Percentiles rank a stretch among this genome's conserved stretches.
These are phyloP conservation scores for Plasmodium gallinaceum DNA, from an alignment of 169 alveolate genomes.

Conservation along the genomic window DNA sequence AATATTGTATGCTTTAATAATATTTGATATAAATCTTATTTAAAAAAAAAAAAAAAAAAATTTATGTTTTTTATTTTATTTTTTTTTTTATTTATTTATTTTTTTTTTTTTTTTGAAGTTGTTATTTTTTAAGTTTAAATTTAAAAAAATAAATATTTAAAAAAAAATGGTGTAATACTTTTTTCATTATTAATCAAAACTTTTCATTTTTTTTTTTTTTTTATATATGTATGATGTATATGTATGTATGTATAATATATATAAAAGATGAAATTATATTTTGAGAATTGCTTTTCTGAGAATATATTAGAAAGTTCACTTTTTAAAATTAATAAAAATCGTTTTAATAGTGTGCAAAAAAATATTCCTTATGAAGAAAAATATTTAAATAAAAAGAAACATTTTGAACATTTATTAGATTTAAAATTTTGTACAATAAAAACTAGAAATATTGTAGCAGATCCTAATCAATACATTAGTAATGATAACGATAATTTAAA, in stretches of 20 bases:
- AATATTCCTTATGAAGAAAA: constrained; percentile 66
- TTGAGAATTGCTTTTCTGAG: constrained; percentile 13
- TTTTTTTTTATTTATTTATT: too few species aligned
- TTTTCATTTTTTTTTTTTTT: too few species aligned
- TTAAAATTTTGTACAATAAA: constrained; percentile 45
- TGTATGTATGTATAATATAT: background rate
- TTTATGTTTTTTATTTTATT: too few species aligned
- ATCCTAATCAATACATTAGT: background rate
- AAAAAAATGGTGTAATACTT: too few species aligned
- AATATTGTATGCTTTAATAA: too few species aligned
- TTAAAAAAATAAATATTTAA: too few species aligned
- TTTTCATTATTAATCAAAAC: too few species aligned
- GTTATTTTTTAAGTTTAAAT: too few species aligned
- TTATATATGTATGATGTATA: too few species aligned
- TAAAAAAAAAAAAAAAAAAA: too few species aligned
- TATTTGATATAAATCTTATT: too few species aligned
- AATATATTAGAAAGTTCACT: constrained; percentile 30
- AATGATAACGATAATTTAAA: background rate
- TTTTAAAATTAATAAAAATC: constrained; percentile 18
- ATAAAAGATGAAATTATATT: constrained; percentile 13
- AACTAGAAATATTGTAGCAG: background rate
- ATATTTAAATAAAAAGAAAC: constrained; percentile 49
- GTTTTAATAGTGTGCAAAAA: constrained; percentile 30
- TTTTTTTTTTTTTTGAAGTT: too few species aligned
- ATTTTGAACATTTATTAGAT: constrained; percentile 27